A percentile compares a stretch with the other conserved stretches of the same genome.
phyloP scores from a whole-genome alignment of 176 grass and related monocot species.

The sorghum (Sorghum bicolor) region Sorghum_bicolor_NCBIv3 NC_012879.2:49766501-49767000 shows the following conservation, averaged over 20 bases:
- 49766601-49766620: conserved; percentile 41
- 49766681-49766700: conserved; percentile 53
- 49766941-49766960: background rate
- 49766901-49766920: too few relatives aligned
- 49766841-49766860: background rate
- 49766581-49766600: conserved; percentile 33
- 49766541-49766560: conserved; percentile 8
- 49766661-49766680: conserved; percentile 82
- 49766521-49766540: too few relatives aligned
- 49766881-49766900: background rate
- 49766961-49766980: background rate
- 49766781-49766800: background rate
- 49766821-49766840: background rate
- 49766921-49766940: background rate
- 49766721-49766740: conserved; percentile 26
- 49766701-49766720: conserved; percentile 45
- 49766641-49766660: conserved; percentile 39
- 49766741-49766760: conserved; percentile 58
- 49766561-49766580: conserved; percentile 35
- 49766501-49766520: too few relatives aligned
- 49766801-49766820: background rate
- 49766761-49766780: conserved; percentile 34
- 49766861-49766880: background rate
- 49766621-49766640: conserved; percentile 43
- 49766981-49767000: background rate